Base-by-base conservation (phyloP, 306 rosid genomes). In the Amphicarpaea edgeworthii region DNA sequence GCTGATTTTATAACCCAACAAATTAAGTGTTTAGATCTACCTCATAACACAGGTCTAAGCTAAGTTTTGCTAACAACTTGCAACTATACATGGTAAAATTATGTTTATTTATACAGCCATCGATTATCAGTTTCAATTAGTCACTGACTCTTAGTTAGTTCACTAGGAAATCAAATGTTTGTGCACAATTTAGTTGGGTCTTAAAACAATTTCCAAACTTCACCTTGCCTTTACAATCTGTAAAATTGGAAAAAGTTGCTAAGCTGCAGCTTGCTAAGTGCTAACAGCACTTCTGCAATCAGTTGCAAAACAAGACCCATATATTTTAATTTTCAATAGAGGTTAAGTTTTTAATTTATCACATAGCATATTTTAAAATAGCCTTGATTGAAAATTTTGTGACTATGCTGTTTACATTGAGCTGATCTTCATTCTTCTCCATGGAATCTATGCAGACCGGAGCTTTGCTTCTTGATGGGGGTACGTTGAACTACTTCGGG, bases 381-480 rank as follows among this genome's bases (percentile, higher is more conserved):
- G 38, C 28, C 62, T 12, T 30, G 43, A 21, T 46, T 46, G 47
- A 34, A 41, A 47, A 21, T 14, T 55, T 34, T 72, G 58, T 57
- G 49, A 37, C 10, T 17, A 37, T 49, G 23, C 49, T 34, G 51
- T 38, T 38, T 38, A 55, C 77, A 9, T 54, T 54, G 15, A 20
- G 50, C 4, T 53, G 37, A 70, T 70, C 26, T 54, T n/a, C n/a
- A n/a, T n/a, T n/a, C n/a, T n/a, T 79, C 32, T 59, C 11, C 50
- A 28, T n/a, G 68, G 57, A 34, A 70, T 53, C 4, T 24, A 30
- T 82, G 73, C 91, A 92, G 97, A 92, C 97, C 0, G 96, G 97
- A 79, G 97, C 97, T 71, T 85, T 90, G 26, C 92, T 92, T 41
- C 93, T 92, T 67, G 97, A 92, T 83, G 96, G 97, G 32, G 85